phyloP scores from a whole-genome alignment of 306 rosid species.

The Clitoria ternatea region DNA sequence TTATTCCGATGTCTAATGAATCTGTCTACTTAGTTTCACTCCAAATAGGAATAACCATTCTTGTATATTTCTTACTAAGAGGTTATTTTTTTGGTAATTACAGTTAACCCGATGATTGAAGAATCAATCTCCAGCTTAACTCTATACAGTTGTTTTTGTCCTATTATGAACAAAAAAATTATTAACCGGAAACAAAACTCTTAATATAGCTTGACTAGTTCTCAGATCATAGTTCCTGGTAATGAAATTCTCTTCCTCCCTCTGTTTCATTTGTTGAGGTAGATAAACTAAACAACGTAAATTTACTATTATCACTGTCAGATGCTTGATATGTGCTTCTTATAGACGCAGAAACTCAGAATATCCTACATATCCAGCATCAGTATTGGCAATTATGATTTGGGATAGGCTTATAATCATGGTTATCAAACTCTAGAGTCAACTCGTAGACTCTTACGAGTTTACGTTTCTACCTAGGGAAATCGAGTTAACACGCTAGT shows the following conservation, averaged over 20 bases:
- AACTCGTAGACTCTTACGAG: too few relatives aligned
- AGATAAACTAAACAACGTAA: neutral
- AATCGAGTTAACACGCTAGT: too few relatives aligned
- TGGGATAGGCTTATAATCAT: neutral
- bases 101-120: neutral
- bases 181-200: neutral
- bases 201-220: neutral
- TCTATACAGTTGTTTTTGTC: neutral
- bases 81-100: neutral
- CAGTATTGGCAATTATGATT: neutral
- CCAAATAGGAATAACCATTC: slow-evolving; percentile 2
- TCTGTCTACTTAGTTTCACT: neutral
- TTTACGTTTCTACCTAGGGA: too few relatives aligned
- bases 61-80: neutral
- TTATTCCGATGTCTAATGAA: neutral
- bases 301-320: neutral
- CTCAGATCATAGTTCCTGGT: neutral
- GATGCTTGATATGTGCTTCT: neutral
- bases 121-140: neutral
- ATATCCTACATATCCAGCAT: neutral
- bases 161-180: neutral
- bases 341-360: neutral
- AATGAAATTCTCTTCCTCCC: neutral
- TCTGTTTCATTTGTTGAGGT: neutral
- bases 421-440: neutral